Percentiles rank a stretch among this genome's conserved stretches.
phyloP scores from a whole-genome alignment of 805 yeast species.

The Kazachstania martiniae region DNA sequence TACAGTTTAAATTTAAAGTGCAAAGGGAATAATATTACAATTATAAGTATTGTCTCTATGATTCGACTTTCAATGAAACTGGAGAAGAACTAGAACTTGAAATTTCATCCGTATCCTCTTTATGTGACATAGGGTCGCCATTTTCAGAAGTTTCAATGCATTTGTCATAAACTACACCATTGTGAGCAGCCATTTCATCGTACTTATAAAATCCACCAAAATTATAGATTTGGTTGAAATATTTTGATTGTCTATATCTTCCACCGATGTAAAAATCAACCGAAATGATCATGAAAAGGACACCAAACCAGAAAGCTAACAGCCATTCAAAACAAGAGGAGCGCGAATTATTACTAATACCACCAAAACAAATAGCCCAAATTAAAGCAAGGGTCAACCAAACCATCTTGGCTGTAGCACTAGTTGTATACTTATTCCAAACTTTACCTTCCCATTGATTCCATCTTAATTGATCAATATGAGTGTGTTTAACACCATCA shows the following conservation, averaged over 20 bases:
- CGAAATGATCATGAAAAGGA: constrained; percentile 50
- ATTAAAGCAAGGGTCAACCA: constrained; percentile 62
- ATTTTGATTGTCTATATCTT: constrained; percentile 22
- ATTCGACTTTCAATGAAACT: too few relatives aligned
- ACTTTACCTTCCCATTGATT: constrained; percentile 27
- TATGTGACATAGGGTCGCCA: too few relatives aligned
- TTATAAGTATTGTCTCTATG: too few relatives aligned
- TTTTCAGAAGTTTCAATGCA: too few relatives aligned
- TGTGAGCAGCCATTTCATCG: constrained; percentile 7
- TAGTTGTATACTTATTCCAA: constrained; percentile 37
- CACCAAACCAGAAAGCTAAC: constrained; percentile 75
- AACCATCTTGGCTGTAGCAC: constrained; percentile 41
- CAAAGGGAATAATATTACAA: too few relatives aligned
- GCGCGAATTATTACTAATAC: constrained; percentile 32
- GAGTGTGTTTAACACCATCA: constrained; percentile 8
- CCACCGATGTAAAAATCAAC: constrained; percentile 64
- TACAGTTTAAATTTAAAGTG: too few relatives aligned
- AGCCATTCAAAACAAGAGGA: constrained; percentile 78
- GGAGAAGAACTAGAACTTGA: too few relatives aligned
- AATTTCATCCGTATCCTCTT: too few relatives aligned
- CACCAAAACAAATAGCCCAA: constrained; percentile 63
- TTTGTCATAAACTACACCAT: too few relatives aligned
- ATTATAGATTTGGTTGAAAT: constrained; percentile 21
- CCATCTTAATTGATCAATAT: constrained; percentile 13
- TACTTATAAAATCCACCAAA: constrained; percentile 23